phyloP scores from a whole-genome alignment of 805 yeast species.

The Cyberlindnera mycetangii region DNA sequence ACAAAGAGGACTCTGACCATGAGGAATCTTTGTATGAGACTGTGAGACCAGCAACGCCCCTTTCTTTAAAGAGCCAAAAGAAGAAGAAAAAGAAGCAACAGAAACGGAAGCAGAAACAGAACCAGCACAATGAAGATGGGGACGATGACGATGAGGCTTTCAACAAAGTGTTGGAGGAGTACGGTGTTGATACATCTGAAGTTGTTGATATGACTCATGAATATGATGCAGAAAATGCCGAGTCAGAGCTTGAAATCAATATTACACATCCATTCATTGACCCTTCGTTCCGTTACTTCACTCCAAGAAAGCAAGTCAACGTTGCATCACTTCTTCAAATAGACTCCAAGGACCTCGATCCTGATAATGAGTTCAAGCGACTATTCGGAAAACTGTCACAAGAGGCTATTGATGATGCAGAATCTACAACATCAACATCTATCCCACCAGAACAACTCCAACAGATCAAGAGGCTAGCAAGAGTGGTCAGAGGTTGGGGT shows the following conservation, averaged over 20 bases:
- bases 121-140: slow-evolving; percentile 17
- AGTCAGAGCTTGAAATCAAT: slow-evolving; percentile 38
- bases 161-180: slow-evolving; percentile 50
- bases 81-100: slow-evolving; percentile 29
- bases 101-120: slow-evolving; percentile 5
- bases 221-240: slow-evolving; percentile 25
- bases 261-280: slow-evolving; percentile 36
- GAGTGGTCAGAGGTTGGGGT: slow-evolving; percentile 76
- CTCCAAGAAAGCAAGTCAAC: slow-evolving; percentile 40
- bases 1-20: slow-evolving; percentile 21
- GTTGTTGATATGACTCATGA: slow-evolving; percentile 21
- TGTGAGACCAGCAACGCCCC: slow-evolving; percentile 6
- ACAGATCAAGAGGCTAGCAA: slow-evolving; percentile 51
- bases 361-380: slow-evolving; percentile 68
- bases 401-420: slow-evolving; percentile 71
- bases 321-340: slow-evolving; percentile 40
- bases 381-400: slow-evolving; percentile 70
- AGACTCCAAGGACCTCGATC: slow-evolving; percentile 56
- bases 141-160: slow-evolving; percentile 53
- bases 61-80: slow-evolving; percentile 28
- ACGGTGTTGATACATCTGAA: slow-evolving; percentile 8
- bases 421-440: slow-evolving; percentile 66
- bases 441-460: slow-evolving; percentile 65
- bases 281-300: slow-evolving; percentile 36
- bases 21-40: slow-evolving; percentile 10